Conservation (phyloP, 768 basidiomycete genomes). For the Psilocybe azurescens region DNA sequence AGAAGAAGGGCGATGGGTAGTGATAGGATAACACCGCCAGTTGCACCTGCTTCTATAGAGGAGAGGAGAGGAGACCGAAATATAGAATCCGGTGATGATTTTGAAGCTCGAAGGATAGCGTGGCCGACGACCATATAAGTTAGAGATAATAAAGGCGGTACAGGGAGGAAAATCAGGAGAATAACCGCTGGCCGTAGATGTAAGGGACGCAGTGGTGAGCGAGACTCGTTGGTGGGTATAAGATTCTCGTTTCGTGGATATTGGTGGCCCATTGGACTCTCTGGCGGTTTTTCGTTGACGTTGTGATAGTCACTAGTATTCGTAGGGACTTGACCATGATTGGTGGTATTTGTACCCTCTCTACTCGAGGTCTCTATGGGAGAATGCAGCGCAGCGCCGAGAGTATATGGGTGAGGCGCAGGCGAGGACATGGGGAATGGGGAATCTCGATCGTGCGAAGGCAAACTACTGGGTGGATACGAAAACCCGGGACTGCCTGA, state of each 20-base stretch:
- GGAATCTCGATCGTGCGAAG: constrained; percentile 20
- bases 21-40: constrained; percentile 38
- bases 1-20: constrained; percentile 37
- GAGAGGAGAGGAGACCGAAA: constrained; percentile 31
- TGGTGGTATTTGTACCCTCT: constrained; percentile 10
- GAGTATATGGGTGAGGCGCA: constrained; percentile 27
- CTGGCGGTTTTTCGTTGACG: constrained; percentile 17
- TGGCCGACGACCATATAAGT: constrained; percentile 37
- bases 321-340: constrained; percentile 9
- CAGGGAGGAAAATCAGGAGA: constrained; percentile 34
- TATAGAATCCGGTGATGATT: constrained; percentile 18
- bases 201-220: constrained; percentile 15
- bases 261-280: constrained; percentile 5
- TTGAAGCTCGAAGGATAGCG: constrained; percentile 30
- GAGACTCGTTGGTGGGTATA: constrained; percentile 6
- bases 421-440: constrained; percentile 22
- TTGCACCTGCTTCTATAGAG: constrained; percentile 37
- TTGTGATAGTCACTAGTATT: constrained; percentile 11
- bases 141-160: constrained; percentile 38
- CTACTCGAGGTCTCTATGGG: constrained; percentile 10
- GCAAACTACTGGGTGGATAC: constrained; percentile 23
- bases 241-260: constrained; percentile 11
- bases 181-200: constrained; percentile 23
- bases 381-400: constrained; percentile 22
- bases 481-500: constrained; percentile 23